A percentile compares a stretch with the other conserved stretches of the same genome.
phyloP scores from a whole-genome alignment of 2,329 filamentous ascomycete species.

The Diplodia corticola region DNA sequence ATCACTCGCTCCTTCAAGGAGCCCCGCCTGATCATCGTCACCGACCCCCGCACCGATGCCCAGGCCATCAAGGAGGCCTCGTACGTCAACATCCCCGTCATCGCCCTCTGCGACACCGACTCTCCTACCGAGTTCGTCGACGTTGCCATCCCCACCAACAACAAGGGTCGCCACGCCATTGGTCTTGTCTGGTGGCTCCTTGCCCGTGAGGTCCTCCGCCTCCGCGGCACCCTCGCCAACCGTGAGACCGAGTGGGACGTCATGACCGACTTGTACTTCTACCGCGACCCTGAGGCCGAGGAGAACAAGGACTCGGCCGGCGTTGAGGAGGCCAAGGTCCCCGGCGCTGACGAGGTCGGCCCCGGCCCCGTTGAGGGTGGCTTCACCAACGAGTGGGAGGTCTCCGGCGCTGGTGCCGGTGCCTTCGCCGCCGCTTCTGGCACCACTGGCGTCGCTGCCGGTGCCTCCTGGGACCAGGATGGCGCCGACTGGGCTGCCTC shows the following conservation, averaged over 20 bases:
- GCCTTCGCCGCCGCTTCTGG: conserved; percentile 65
- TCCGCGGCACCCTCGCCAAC: conserved; percentile 93
- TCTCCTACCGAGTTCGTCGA: conserved; percentile 99
- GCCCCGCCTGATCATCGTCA: conserved; percentile 98
- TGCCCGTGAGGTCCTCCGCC: conserved; percentile 98
- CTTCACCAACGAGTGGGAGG: conserved; percentile 86
- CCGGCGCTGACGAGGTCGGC: conserved; percentile 82
- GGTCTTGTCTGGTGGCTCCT: conserved; percentile 99
- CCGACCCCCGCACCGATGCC: conserved; percentile 98
- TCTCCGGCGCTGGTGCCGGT: conserved; percentile 64
- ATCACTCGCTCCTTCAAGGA: conserved; percentile 99
- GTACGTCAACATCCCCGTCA: conserved; percentile 99
- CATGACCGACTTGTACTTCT: conserved; percentile 99
- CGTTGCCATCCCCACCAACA: conserved; percentile 99
- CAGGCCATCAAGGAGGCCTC: conserved; percentile 99
- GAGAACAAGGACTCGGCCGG: conserved; percentile 90
- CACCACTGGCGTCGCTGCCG: conserved; percentile 60
- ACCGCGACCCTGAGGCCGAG: conserved; percentile 99
- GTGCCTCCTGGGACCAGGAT: conserved; percentile 66
- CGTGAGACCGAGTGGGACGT: conserved; percentile 98
- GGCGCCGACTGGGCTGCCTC: conserved; percentile 69
- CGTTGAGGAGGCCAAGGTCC: conserved; percentile 81
- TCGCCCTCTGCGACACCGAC: conserved; percentile 98
- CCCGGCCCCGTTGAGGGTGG: conserved; percentile 75
- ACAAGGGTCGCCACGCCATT: conserved; percentile 99